A percentile compares a stretch with the other conserved stretches of the same genome.
phyloP scores from a whole-genome alignment of 2,329 filamentous ascomycete species.

The Penicillium digitatum region DNA sequence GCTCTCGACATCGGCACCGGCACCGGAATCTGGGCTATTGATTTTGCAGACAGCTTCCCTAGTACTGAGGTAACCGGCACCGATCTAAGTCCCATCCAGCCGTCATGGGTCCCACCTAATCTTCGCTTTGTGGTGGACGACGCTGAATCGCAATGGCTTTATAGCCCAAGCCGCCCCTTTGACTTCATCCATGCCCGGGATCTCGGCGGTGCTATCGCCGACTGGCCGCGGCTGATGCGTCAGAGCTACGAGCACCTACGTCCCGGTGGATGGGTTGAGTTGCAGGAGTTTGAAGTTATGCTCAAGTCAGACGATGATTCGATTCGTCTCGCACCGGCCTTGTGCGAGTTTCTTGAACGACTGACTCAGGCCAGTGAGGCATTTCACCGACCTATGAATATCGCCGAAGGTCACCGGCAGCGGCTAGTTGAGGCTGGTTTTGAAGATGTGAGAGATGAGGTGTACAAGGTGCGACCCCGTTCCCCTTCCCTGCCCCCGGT shows the following conservation, averaged over 20 bases:
- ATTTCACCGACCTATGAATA: slow-evolving; percentile 35
- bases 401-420: slow-evolving; percentile 37
- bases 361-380: slow-evolving; percentile 29
- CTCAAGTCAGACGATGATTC: slow-evolving; percentile 33
- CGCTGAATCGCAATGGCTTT: slow-evolving; percentile 33
- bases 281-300: slow-evolving; percentile 38
- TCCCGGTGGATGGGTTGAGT: slow-evolving; percentile 51
- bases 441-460: slow-evolving; percentile 47
- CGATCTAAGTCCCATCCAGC: slow-evolving; percentile 45
- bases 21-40: slow-evolving; percentile 35
- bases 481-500: background rate
- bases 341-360: slow-evolving; percentile 26
- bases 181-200: slow-evolving; percentile 36
- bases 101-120: slow-evolving; percentile 38
- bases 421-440: slow-evolving; percentile 54
- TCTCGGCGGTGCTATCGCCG: slow-evolving; percentile 30
- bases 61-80: slow-evolving; percentile 44
- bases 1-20: slow-evolving; percentile 42
- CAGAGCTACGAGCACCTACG: slow-evolving; percentile 37
- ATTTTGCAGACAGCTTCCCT: slow-evolving; percentile 37
- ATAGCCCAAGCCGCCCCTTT: slow-evolving; percentile 23
- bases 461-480: slow-evolving; percentile 38
- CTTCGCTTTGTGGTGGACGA: slow-evolving; percentile 36
- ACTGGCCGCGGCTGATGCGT: slow-evolving; percentile 25
- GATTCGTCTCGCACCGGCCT: slow-evolving; percentile 22